A percentile compares a stretch with the other conserved stretches of the same genome.
Conservation (phyloP, 331 rosid species). For the Arachis monticola region DNA sequence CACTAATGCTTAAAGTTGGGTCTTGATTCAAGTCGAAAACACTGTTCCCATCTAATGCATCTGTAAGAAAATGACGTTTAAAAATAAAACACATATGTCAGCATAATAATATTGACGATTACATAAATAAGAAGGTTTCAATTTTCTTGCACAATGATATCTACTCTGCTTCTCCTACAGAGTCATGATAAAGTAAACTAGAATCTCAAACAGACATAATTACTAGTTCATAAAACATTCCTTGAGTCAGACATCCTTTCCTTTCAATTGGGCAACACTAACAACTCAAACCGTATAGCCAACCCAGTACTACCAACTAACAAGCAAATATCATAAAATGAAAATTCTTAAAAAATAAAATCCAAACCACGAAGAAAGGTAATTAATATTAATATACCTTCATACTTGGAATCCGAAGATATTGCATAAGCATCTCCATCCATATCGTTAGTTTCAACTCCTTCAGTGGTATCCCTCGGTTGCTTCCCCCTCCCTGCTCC, state of each 20-base stretch:
- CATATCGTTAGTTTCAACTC: conserved; percentile 19
- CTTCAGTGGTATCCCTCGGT: conserved; percentile 24
- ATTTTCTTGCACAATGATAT: background rate
- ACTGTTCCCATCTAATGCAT: background rate
- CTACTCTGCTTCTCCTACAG: conserved; percentile 11
- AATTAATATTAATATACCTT: conserved; percentile 29
- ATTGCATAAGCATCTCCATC: conserved; percentile 18
- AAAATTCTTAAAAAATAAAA: background rate
- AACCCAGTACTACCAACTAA: background rate
- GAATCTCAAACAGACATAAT: conserved; percentile 1
- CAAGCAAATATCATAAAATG: background rate
- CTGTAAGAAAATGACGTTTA: conserved; percentile 12
- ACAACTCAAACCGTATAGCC: background rate
- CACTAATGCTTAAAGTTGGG: conserved; percentile 19
- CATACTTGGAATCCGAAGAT: conserved; percentile 21
- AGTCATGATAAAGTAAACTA: conserved; percentile 23
- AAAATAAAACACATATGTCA: conserved; percentile 1
- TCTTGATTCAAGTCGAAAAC: conserved; percentile 39
- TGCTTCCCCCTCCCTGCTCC: conserved; percentile 35
- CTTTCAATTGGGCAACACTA: background rate
- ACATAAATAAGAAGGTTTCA: conserved; percentile 10
- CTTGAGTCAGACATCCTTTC: conserved; percentile 2
- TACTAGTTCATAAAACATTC: background rate
- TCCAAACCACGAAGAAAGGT: background rate
- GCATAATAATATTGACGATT: conserved; percentile 1